Evolutionary conservation across 768 basidiomycete species (phyloP).

Genomic region (Fomitopsis pulvina): DNA sequence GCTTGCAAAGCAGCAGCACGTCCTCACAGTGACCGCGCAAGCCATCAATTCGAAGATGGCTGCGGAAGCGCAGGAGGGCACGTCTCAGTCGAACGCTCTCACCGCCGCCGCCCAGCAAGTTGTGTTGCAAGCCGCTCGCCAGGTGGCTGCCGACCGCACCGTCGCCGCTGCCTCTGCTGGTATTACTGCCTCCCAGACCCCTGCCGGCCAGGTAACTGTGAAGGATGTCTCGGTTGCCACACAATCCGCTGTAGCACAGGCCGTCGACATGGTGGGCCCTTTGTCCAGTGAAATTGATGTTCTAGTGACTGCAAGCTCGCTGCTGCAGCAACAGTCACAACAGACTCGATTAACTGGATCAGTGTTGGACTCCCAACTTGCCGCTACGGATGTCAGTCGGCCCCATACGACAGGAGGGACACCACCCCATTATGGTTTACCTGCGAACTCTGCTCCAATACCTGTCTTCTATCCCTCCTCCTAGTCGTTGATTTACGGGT

Average conservation of each 20-base stretch:
- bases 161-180: slow-evolving; percentile 38
- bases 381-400: slow-evolving; percentile 24
- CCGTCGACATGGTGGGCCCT: slow-evolving; percentile 70
- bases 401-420: slow-evolving; percentile 29
- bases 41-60: slow-evolving; percentile 69
- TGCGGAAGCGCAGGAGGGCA: slow-evolving; percentile 41
- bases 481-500: not conserved
- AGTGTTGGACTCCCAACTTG: slow-evolving; percentile 2
- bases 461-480: slow-evolving; percentile 11
- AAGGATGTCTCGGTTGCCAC: slow-evolving; percentile 56
- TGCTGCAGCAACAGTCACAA: slow-evolving; percentile 39
- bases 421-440: slow-evolving; percentile 6
- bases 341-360: not conserved
- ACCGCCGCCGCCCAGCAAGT: slow-evolving; percentile 78
- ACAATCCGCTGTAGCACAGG: slow-evolving; percentile 76
- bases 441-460: not conserved
- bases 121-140: slow-evolving; percentile 68
- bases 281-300: slow-evolving; percentile 76
- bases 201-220: slow-evolving; percentile 39
- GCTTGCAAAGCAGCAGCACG: slow-evolving; percentile 76
- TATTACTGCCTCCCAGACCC: slow-evolving; percentile 22
- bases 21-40: slow-evolving; percentile 63
- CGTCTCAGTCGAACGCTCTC: slow-evolving; percentile 43
- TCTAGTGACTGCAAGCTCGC: slow-evolving; percentile 58
- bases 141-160: slow-evolving; percentile 47